A percentile compares a stretch with the other conserved stretches of the same genome.
These are phyloP conservation scores for Arthroderma sp. DNA, from an alignment of 2,329 filamentous ascomycete species.

Conservation along the genomic window DNA sequence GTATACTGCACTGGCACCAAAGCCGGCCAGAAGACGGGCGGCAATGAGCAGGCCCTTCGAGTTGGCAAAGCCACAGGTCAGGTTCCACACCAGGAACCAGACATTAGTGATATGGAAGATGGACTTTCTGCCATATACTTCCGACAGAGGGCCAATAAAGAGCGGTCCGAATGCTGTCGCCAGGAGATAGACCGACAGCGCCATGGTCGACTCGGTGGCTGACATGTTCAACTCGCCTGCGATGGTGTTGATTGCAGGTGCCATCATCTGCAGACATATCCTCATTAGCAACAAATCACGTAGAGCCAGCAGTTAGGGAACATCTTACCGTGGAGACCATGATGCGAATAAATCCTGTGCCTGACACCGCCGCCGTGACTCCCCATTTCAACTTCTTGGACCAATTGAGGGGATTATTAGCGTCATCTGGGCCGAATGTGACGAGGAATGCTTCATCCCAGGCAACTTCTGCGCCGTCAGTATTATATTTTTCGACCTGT, in stretches of 20 bases:
- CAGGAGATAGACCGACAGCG: constrained; percentile 46
- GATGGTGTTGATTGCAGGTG: constrained; percentile 42
- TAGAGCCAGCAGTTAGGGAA: neutral
- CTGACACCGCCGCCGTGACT: constrained; percentile 43
- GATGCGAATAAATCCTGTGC: constrained; percentile 51
- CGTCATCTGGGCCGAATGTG: constrained; percentile 33
- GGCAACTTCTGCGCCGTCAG: neutral
- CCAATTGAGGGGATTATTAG: constrained; percentile 45
- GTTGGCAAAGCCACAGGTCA: constrained; percentile 46
- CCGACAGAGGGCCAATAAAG: constrained; percentile 42
- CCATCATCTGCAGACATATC: constrained; percentile 36
- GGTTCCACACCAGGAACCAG: constrained; percentile 47
- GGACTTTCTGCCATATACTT: constrained; percentile 44
- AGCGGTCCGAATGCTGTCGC: constrained; percentile 44
- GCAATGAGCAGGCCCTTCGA: constrained; percentile 44
- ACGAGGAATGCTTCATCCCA: neutral
- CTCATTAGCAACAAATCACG: neutral
- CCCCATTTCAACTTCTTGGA: constrained; percentile 44
- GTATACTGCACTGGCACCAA: constrained; percentile 48
- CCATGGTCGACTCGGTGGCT: constrained; percentile 34
- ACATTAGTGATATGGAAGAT: constrained; percentile 45
- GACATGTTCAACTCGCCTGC: constrained; percentile 43
- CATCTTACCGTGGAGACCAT: constrained; percentile 43
- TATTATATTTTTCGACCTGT: neutral
- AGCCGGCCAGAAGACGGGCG: constrained; percentile 47